Base-by-base conservation (phyloP, 768 basidiomycete species). In the Calocera viscosa region DNA sequence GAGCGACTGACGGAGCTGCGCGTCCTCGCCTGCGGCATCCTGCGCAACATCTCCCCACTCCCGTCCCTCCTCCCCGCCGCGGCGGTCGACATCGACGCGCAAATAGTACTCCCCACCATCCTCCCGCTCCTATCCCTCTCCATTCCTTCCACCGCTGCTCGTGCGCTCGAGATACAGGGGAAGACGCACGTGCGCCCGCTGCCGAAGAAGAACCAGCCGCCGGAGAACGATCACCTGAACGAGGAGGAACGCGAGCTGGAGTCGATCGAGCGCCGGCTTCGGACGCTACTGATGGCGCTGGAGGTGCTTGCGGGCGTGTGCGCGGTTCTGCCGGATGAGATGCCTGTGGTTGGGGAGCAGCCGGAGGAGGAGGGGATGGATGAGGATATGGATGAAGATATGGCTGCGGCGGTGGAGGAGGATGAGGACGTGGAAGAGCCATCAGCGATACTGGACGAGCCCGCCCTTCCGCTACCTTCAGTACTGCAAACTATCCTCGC, bases 251-350 rank as follows among this genome's bases (percentile, higher is more conserved):
- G 84, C 12, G 85, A 88, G 71, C 81, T 96, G 1, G 89, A 90
- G 68, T 78, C 78, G 32, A 78, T 93, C 16, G 94, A 97, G 76
- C 78, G 79, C 17, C 82, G 78, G 66, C 75, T 96, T 65, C 81
- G 86, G 71, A 89, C 88, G 1, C 81, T 91, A 12, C 88, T 89
- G 69, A 81, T 94, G 34, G 85, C 88, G n/a, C 79, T 96, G 30
- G 94, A 97, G 76, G 85, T 96, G 63, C 75, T 96, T 69, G 94
- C 92, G 0, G 88, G 88, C 33, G 79, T 83, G n/a, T 96, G 91
- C 73, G 93, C 93, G 22, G 90, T 86, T 5, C 77, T 96, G 41
- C 91, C 91, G 2, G 91, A 92, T 71, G 53, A 60, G 30, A 19
- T 60, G 14, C n/a, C n/a, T n/a, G 14, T 22, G 30, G 14, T 60